Conservation (phyloP, 495 filamentous ascomycete species). For the Annulohypoxylon maeteangense region DNA sequence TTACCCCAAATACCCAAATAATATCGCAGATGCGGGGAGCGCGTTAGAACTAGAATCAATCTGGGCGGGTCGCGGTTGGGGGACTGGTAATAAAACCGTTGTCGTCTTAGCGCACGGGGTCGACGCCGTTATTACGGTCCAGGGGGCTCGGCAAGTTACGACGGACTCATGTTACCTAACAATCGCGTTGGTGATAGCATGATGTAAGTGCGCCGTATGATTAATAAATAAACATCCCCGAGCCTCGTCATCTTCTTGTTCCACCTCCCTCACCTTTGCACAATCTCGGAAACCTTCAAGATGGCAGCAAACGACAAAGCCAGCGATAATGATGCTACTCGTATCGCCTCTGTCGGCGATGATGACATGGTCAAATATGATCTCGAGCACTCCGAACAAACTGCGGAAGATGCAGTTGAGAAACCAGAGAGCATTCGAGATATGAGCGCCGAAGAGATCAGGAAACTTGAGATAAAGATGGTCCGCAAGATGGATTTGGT, state of each 20-base stretch:
- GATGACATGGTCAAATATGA: not conserved
- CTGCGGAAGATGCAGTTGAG: not conserved
- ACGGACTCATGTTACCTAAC: not conserved
- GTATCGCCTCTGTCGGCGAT: not conserved
- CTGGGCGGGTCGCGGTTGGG: not conserved
- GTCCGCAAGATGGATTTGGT: not conserved
- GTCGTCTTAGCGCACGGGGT: not conserved
- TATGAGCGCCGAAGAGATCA: not conserved
- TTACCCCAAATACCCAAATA: not conserved
- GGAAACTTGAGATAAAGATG: not conserved
- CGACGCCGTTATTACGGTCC: not conserved
- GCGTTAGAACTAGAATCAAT: not conserved
- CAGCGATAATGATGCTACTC: not conserved
- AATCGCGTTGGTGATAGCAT: not conserved
- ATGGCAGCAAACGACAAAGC: not conserved
- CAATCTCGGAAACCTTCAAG: not conserved
- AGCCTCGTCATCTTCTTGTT: not conserved
- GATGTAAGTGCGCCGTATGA: not conserved
- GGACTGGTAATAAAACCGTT: not conserved
- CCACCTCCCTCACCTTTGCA: not conserved
- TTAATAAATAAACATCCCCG: not conserved
- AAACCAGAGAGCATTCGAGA: slow-evolving; percentile 1
- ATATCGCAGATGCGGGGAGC: not conserved
- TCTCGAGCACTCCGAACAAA: not conserved
- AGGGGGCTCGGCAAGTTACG: not conserved